Conservation (phyloP, 176 grass and related monocot species). For the Ensete ventricosum region DNA sequence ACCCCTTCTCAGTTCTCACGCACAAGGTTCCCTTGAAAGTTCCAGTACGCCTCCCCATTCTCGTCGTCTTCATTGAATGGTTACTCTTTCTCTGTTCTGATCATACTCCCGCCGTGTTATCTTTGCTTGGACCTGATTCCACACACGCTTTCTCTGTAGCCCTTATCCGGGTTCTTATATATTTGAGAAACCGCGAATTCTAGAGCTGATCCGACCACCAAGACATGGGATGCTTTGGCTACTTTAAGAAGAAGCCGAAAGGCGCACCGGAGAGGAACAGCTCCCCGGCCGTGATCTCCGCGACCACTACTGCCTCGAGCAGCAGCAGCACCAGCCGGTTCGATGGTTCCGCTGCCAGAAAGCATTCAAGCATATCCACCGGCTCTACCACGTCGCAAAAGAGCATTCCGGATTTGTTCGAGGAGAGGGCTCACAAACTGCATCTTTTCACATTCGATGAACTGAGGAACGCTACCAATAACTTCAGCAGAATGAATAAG, state of each 20-base stretch:
- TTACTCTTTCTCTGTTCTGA: no score
- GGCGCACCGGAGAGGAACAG: not conserved
- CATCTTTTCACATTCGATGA: not conserved
- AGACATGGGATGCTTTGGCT: not conserved
- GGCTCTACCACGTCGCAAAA: not conserved
- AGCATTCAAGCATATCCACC: not conserved
- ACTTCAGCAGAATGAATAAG: constrained; percentile 2
- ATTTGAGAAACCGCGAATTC: no score
- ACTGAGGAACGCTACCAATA: constrained; percentile 1
- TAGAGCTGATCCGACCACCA: no score
- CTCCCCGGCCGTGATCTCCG: not conserved
- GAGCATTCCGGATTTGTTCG: not conserved
- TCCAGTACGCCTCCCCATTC: no score
- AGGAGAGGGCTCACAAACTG: constrained; percentile 7
- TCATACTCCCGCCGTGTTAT: no score
- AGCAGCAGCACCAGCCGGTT: not conserved
- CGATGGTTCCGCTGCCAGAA: not conserved
- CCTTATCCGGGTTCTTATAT: no score
- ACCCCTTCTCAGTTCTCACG: no score
- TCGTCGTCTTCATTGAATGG: no score
- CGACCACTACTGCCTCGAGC: not conserved
- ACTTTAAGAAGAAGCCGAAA: not conserved
- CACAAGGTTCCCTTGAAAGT: no score
- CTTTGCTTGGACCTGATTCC: no score
- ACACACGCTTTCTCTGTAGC: no score